phyloP scores from a whole-genome alignment of 139 green algal genomes.

The Auxenochlorella protothecoides region DNA sequence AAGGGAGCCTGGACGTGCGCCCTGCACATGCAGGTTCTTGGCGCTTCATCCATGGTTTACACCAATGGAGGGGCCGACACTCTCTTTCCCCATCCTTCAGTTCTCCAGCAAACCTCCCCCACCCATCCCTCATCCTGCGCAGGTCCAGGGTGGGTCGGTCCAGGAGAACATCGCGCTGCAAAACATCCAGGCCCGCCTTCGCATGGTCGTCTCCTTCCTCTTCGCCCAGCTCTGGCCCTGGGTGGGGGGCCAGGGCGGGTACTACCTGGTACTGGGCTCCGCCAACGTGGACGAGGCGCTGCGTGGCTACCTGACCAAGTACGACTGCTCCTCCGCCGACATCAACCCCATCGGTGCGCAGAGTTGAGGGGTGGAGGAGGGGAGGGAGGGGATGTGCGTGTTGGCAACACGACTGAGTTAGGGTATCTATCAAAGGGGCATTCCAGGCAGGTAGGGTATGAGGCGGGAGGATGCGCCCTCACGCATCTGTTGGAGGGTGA shows the following conservation, averaged over 20 bases:
- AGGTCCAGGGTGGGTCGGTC: slow-evolving; percentile 57
- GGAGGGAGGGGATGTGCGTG: neutral
- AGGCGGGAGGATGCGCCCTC: too few species aligned
- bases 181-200: slow-evolving; percentile 84
- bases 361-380: neutral
- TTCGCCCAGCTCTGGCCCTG: slow-evolving; percentile 70
- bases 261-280: slow-evolving; percentile 86
- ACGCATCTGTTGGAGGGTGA: too few species aligned
- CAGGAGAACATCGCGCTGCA: slow-evolving; percentile 93
- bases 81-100: neutral
- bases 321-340: slow-evolving; percentile 90
- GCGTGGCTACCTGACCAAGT: slow-evolving; percentile 77
- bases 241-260: slow-evolving; percentile 49
- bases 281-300: slow-evolving; percentile 96
- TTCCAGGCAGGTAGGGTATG: too few species aligned
- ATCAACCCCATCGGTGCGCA: slow-evolving; percentile 88
- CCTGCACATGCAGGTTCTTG: too few species aligned
- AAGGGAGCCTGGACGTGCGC: neutral
- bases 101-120: neutral
- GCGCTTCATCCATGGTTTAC: too few species aligned
- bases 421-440: too few species aligned
- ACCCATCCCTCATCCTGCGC: neutral
- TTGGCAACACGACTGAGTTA: too few species aligned
- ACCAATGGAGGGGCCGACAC: too few species aligned
- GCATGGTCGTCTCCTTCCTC: slow-evolving; percentile 95